These are phyloP conservation scores for Cryptosporidium canis DNA, from an alignment of 169 alveolate species.

Conservation along the genomic window DNA sequence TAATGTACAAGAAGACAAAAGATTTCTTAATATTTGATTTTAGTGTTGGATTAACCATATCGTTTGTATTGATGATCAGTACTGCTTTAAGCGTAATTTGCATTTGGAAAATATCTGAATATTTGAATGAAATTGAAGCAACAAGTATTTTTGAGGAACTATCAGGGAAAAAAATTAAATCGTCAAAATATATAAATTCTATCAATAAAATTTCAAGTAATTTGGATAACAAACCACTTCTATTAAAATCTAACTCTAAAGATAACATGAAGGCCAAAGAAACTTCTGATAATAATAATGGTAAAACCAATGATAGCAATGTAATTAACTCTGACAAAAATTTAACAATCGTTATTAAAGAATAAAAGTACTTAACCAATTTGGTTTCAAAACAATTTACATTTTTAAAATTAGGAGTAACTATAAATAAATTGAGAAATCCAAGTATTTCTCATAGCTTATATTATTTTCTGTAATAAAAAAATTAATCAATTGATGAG, in stretches of 20 bases:
- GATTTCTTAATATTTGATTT: conserved; percentile 53
- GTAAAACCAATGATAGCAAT: background rate
- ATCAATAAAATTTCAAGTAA: background rate
- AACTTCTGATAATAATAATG: background rate
- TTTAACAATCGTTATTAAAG: background rate
- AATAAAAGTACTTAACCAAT: background rate
- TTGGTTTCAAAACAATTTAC: background rate
- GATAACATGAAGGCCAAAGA: background rate
- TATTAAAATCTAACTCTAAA: background rate
- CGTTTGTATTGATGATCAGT: conserved; percentile 58
- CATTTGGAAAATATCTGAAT: conserved; percentile 63
- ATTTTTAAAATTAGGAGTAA: background rate
- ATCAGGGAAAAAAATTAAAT: background rate
- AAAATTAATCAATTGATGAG: too few species aligned
- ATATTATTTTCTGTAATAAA: too few species aligned
- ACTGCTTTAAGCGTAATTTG: conserved; percentile 45
- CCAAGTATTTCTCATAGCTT: too few species aligned
- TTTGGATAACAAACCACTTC: conserved; percentile 28
- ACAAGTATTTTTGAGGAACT: conserved; percentile 34
- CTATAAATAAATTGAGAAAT: background rate
- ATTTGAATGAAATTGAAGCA: conserved; percentile 64
- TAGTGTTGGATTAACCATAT: conserved; percentile 65
- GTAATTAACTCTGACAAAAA: background rate
- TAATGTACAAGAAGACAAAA: conserved; percentile 31
- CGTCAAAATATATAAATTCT: conserved; percentile 33